A percentile compares a stretch with the other conserved stretches of the same genome.
Conservation (phyloP, 208 protist genomes). For the Trypanosoma lewisi region DNA sequence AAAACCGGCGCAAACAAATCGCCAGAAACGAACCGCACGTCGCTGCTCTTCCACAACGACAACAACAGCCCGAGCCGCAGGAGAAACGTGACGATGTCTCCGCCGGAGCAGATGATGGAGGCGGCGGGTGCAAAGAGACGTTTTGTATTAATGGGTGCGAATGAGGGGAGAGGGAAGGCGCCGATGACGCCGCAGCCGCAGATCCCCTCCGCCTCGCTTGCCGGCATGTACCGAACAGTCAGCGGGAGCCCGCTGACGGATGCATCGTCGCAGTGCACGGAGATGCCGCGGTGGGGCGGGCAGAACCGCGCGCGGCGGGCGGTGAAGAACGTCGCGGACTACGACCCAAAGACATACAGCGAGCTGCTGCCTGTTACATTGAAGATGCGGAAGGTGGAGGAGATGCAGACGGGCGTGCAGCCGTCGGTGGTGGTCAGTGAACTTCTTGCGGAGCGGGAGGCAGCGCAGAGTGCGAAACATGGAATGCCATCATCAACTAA, state of each 20-base stretch:
- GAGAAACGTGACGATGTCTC: no score
- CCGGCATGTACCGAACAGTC: not conserved
- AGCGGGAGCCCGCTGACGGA: not conserved
- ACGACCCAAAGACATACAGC: conserved; percentile 4
- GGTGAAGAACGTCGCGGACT: not conserved
- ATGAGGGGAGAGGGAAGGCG: no score
- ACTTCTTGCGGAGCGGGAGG: conserved; percentile 17
- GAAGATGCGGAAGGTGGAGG: conserved; percentile 5
- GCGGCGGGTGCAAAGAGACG: no score
- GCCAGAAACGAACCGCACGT: not conserved
- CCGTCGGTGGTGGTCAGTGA: conserved; percentile 1
- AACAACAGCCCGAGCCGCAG: no score
- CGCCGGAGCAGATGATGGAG: no score
- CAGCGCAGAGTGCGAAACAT: not conserved
- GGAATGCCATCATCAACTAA: not conserved
- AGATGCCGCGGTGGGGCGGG: not conserved
- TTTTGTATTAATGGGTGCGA: no score
- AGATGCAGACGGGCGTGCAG: not conserved
- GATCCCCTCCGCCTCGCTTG: not conserved
- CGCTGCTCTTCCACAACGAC: not conserved
- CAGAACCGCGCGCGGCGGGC: not conserved
- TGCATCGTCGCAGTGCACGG: not conserved
- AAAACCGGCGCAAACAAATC: not conserved
- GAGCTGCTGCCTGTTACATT: conserved; percentile 21
- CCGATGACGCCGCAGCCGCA: not conserved